Conservation (phyloP, 2,329 filamentous ascomycete species). For the Botrytis fragariae region DNA sequence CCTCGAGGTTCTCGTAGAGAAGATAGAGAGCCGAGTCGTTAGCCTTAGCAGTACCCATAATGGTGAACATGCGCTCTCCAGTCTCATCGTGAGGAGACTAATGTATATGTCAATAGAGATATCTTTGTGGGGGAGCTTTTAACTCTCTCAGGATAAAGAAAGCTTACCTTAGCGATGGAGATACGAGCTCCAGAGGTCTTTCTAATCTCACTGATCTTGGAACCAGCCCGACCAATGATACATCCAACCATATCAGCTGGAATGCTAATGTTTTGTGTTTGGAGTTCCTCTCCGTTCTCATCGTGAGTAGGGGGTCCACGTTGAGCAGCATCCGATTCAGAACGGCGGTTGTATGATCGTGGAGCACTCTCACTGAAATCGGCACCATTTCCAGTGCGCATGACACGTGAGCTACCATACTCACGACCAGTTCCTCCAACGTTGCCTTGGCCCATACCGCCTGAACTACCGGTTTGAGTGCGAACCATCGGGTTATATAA, state of each 20-base stretch:
- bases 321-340: conserved; percentile 75
- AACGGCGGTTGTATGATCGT: conserved; percentile 72
- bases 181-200: conserved; percentile 95
- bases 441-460: conserved; percentile 46
- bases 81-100: conserved; percentile 87
- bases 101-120: conserved; percentile 17
- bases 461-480: conserved; percentile 60
- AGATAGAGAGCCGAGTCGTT: conserved; percentile 97
- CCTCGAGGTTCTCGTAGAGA: conserved; percentile 97
- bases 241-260: conserved; percentile 99
- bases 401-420: conserved; percentile 67
- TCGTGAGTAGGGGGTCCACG: conserved; percentile 85
- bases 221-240: conserved; percentile 92
- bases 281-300: conserved; percentile 95
- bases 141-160: conserved; percentile 12
- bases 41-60: conserved; percentile 89
- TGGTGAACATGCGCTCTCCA: conserved; percentile 99
- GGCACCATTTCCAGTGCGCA: conserved; percentile 94
- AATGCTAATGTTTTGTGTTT: conserved; percentile 99
- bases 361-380: conserved; percentile 86
- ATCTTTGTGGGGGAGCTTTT: conserved; percentile 20
- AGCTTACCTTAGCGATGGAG: conserved; percentile 77
- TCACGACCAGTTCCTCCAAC: conserved; percentile 49
- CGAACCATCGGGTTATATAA: conserved; percentile 96
- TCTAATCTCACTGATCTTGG: conserved; percentile 98